A percentile compares a stretch with the other conserved stretches of the same genome.
These are phyloP conservation scores for Pharnaceum exiguum DNA, from an alignment of 148 eudicot genomes.

Conservation along the genomic window DNA sequence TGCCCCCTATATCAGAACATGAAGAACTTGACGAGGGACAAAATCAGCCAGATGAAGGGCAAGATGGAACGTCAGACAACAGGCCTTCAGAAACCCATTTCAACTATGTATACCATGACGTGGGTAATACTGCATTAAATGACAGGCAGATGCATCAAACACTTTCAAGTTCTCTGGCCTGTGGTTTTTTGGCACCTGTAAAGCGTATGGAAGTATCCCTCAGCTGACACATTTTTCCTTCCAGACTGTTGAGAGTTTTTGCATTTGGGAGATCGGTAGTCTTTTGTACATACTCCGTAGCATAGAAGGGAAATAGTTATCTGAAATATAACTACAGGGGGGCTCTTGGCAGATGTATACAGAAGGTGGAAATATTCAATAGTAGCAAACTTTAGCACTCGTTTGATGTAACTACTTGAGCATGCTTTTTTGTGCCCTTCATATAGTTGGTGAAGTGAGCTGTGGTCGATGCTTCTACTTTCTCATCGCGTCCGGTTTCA, in stretches of 20 bases:
- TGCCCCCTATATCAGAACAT: constrained; percentile 18
- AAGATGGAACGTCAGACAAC: background rate
- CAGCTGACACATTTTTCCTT: background rate
- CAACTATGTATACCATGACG: background rate
- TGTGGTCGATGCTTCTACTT: background rate
- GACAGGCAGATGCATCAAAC: background rate
- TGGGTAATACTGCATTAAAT: background rate
- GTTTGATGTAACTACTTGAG: background rate
- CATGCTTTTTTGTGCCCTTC: background rate
- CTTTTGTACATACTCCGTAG: constrained; percentile 9
- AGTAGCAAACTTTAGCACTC: background rate
- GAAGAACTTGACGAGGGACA: constrained; percentile 9
- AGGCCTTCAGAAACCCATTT: background rate
- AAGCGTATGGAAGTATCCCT: background rate
- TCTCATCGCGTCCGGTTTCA: no score
- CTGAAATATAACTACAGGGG: background rate
- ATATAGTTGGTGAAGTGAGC: background rate
- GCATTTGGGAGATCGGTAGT: background rate
- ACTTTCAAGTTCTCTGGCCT: background rate
- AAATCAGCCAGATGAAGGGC: background rate
- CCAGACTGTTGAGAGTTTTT: background rate
- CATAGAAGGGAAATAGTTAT: background rate
- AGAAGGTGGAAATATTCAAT: background rate
- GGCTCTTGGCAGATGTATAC: background rate
- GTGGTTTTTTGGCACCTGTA: background rate